Conservation (phyloP, 106 monocot genomes). For the Iris macrosiphon region DNA sequence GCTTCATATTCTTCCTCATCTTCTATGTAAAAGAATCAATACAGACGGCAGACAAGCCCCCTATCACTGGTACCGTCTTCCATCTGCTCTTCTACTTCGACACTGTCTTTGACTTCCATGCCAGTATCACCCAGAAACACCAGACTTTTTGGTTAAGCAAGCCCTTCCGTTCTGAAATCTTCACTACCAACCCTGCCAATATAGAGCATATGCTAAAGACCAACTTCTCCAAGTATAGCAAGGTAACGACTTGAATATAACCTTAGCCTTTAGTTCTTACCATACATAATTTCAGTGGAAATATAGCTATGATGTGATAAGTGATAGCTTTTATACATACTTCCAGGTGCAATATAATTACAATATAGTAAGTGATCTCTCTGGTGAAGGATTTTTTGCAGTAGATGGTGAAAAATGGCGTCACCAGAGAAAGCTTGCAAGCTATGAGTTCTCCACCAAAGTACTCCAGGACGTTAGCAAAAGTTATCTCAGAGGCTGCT, state of each 20-base stretch:
- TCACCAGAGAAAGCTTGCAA: conserved; percentile 14
- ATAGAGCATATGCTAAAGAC: background rate
- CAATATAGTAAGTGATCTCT: conserved; percentile 6
- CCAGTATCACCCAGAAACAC: background rate
- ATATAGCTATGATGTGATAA: background rate
- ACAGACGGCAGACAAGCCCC: background rate
- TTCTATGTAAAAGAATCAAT: conserved; percentile 23
- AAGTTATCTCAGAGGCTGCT: background rate
- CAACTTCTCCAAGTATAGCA: conserved; percentile 5
- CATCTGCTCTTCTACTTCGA: background rate
- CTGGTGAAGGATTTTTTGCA: conserved; percentile 7
- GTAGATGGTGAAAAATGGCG: conserved; percentile 19
- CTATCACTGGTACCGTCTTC: background rate
- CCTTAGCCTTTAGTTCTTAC: too few species aligned
- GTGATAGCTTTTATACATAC: too few species aligned
- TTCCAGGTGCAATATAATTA: background rate
- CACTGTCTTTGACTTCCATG: background rate
- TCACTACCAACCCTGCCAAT: background rate
- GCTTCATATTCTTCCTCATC: conserved; percentile 12
- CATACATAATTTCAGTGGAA: background rate
- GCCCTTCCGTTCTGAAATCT: background rate
- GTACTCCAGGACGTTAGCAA: background rate
- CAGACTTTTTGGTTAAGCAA: background rate
- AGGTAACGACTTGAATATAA: background rate
- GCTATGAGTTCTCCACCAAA: conserved; percentile 13